Evolutionary conservation across 768 basidiomycete species (phyloP), one percentile per base, ranked within the genome.

Genomic region (Calocera cornea): DNA sequence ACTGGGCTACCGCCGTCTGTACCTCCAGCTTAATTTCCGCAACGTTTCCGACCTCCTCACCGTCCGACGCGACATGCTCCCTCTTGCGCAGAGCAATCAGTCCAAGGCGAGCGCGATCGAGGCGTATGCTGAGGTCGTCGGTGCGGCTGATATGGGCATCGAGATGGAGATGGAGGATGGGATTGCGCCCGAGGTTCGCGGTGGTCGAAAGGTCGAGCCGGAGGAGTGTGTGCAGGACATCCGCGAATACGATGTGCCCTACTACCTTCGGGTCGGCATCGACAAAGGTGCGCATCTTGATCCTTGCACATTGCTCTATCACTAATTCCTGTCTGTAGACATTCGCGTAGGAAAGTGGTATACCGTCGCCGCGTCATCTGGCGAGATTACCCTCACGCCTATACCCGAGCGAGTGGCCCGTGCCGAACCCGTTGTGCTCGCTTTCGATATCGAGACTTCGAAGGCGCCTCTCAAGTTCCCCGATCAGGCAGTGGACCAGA

Each of bases 401-500:
- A 83, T 98, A 67, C 77, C 80, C 24, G 91, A 95, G 71, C 86
- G 92, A 67, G 94, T 98, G 68, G 95, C 97, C 75, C 94, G 97
- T 84, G 94, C 97, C 24, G 97, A 99, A 73, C 97, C 97, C 0
- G 94, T 99, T 47, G 94, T 99, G 65, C 89, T 99, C 92, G 97
- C 97, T 0, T 99, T 82, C 76, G 97, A 98, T 86, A 99, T 99
- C 74, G 97, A 99, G 77, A 95, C 92, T 19, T 95, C 95, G 1
- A 99, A 99, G 78, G 89, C 92, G n/a, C 95, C 97, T n/a, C 85
- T 98, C 72, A 98, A 98, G 77, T 98, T 98, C 74, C 95, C 97
- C 0, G 97, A 98, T 79, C 89, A 94, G 72, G 84, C 86, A 7
- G 87, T 92, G 29, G 97, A 98, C 79, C 95, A 97, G 75, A 93